Evolutionary conservation across 176 grass and related monocot species (phyloP).

Genomic region (Phoenix roebelenii): DNA sequence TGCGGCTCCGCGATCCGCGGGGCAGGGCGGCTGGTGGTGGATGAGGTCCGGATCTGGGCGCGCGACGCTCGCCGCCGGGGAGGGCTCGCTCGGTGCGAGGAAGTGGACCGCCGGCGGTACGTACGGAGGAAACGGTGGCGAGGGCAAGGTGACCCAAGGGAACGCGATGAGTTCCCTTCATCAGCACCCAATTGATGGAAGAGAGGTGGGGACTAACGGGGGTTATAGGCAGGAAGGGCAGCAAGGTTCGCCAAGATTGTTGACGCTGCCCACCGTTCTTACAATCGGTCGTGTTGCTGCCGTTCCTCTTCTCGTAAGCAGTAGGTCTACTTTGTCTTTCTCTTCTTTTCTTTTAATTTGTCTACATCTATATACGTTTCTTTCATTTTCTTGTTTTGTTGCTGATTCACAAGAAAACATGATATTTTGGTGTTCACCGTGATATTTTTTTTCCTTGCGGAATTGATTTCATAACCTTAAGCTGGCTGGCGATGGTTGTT

Average conservation of each 20-base stretch:
- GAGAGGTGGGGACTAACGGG: conserved; percentile 30
- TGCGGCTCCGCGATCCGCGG: too few relatives aligned
- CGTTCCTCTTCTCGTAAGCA: conserved; percentile 80
- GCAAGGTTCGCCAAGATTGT: conserved; percentile 24
- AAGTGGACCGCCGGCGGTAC: conserved; percentile 24
- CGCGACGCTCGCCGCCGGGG: not conserved
- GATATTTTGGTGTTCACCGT: too few relatives aligned
- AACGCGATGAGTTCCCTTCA: conserved; percentile 46
- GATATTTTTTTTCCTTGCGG: too few relatives aligned
- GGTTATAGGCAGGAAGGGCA: conserved; percentile 21
- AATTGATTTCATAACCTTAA: too few relatives aligned
- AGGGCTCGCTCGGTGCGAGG: conserved; percentile 3
- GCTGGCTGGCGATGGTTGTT: too few relatives aligned
- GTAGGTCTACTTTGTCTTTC: conserved; percentile 28
- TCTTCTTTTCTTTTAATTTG: too few relatives aligned
- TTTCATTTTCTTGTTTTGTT: too few relatives aligned
- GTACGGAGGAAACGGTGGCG: conserved; percentile 21
- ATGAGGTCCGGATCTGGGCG: conserved; percentile 15
- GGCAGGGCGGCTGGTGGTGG: conserved; percentile 1
- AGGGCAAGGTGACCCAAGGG: too few relatives aligned
- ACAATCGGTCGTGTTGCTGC: conserved; percentile 84
- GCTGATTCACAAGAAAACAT: too few relatives aligned
- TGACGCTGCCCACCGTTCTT: conserved; percentile 86
- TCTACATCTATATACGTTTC: too few relatives aligned
- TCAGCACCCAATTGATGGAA: conserved; percentile 9